Evolutionary conservation across 768 basidiomycete species (phyloP).

Genomic region (Infundibulicybe gibba): DNA sequence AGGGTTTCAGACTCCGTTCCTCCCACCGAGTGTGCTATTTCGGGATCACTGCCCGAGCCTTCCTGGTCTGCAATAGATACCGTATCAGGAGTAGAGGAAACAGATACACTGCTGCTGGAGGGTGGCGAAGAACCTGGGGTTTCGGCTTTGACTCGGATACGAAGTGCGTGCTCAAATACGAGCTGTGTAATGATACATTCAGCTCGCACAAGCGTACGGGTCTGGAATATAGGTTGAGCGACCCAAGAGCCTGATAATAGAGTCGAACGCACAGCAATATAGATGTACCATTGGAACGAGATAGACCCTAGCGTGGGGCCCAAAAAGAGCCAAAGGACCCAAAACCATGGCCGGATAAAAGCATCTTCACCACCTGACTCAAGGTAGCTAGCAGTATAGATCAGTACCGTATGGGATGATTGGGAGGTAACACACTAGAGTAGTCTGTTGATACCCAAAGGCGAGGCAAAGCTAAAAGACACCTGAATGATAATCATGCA

Average conservation of each 20-base stretch:
- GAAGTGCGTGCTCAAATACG: conserved; percentile 45
- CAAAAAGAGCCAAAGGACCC: conserved; percentile 51
- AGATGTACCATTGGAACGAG: conserved; percentile 52
- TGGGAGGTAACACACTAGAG: conserved; percentile 24
- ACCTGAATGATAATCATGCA: conserved; percentile 22
- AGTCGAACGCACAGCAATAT: conserved; percentile 30
- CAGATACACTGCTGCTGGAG: conserved; percentile 5
- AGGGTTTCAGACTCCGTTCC: conserved; percentile 9
- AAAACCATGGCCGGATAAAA: conserved; percentile 62
- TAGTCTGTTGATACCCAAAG: conserved; percentile 37
- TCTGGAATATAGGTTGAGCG: conserved; percentile 37
- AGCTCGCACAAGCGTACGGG: conserved; percentile 40
- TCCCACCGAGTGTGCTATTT: conserved; percentile 5
- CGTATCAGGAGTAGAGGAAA: conserved; percentile 11
- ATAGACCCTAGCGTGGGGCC: conserved; percentile 42
- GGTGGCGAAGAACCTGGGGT: conserved; percentile 9
- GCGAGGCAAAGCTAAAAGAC: conserved; percentile 25
- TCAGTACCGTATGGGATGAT: not conserved
- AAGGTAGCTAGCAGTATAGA: conserved; percentile 42
- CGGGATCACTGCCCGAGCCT: conserved; percentile 9
- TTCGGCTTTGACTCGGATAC: conserved; percentile 57
- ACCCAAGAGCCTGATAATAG: conserved; percentile 21
- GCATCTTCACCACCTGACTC: conserved; percentile 49
- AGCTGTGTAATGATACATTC: conserved; percentile 43
- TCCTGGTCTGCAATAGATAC: conserved; percentile 5